Percentiles rank a stretch among this genome's conserved stretches.
phyloP scores from a whole-genome alignment of 768 basidiomycete species.

The Leccinum arenicola region DNA sequence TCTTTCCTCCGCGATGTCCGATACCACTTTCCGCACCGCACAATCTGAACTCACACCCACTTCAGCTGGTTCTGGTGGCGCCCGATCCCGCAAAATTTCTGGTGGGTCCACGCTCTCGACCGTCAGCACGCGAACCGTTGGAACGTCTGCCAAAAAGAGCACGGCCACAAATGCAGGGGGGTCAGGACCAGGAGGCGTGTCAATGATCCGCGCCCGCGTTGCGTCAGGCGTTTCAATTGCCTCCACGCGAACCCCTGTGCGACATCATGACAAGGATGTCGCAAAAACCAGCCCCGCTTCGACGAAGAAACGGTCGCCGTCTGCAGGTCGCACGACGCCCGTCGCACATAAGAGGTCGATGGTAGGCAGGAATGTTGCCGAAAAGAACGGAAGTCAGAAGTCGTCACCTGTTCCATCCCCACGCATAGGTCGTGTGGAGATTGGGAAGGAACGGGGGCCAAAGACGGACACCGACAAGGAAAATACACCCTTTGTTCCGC shows the following conservation, averaged over 20 bases:
- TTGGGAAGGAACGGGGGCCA: constrained; percentile 34
- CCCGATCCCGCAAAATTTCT: constrained; percentile 29
- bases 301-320: constrained; percentile 19
- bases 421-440: constrained; percentile 16
- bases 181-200: constrained; percentile 10
- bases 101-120: constrained; percentile 31
- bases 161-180: background rate
- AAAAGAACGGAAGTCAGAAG: constrained; percentile 17
- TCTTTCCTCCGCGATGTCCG: constrained; percentile 32
- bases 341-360: constrained; percentile 19
- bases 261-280: constrained; percentile 24
- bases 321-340: constrained; percentile 24
- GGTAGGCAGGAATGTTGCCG: constrained; percentile 9
- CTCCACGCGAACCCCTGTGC: constrained; percentile 24
- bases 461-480: constrained; percentile 29
- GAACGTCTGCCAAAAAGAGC: constrained; percentile 22
- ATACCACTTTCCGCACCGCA: constrained; percentile 32
- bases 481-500: constrained; percentile 14
- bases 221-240: constrained; percentile 27
- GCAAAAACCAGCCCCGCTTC: constrained; percentile 22
- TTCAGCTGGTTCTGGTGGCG: constrained; percentile 21
- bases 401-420: constrained; percentile 16
- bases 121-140: constrained; percentile 30
- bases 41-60: constrained; percentile 31
- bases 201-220: constrained; percentile 18